These are phyloP conservation scores for Mediolabrus comicus DNA, from an alignment of 108 stramenopile genomes.

Conservation along the genomic window DNA sequence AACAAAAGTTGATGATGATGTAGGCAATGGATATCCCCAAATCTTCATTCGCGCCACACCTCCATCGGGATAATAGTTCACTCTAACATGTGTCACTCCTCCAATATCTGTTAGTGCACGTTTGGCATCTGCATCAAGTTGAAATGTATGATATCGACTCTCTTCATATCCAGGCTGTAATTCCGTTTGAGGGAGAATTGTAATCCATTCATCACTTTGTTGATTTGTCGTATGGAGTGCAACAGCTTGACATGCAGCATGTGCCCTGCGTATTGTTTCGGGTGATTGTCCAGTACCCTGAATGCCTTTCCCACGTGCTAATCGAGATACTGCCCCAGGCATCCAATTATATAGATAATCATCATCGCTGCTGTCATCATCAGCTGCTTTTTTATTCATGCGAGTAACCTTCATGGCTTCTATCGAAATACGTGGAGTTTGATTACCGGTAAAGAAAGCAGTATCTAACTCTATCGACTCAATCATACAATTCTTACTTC, in stretches of 20 bases:
- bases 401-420: conserved; percentile 48
- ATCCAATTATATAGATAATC: conserved; percentile 43
- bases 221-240: conserved; percentile 8
- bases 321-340: conserved; percentile 53
- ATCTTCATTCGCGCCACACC: conserved; percentile 85
- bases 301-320: conserved; percentile 53
- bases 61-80: conserved; percentile 89
- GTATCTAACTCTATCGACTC: conserved; percentile 80
- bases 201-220: conserved; percentile 50
- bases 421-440: conserved; percentile 74
- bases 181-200: conserved; percentile 59
- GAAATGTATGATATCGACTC: conserved; percentile 72
- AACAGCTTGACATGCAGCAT: conserved; percentile 46
- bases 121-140: conserved; percentile 15
- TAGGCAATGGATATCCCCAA: conserved; percentile 42
- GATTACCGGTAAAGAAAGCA: conserved; percentile 92
- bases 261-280: conserved; percentile 52
- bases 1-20: background rate
- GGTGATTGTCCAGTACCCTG: conserved; percentile 67
- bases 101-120: conserved; percentile 17
- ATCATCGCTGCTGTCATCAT: conserved; percentile 17
- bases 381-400: conserved; percentile 5
- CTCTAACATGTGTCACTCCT: conserved; percentile 36
- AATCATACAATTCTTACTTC: conserved; percentile 14
- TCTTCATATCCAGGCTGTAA: conserved; percentile 80